phyloP scores from a whole-genome alignment of 805 yeast species.

The Ogataea neopini region DNA sequence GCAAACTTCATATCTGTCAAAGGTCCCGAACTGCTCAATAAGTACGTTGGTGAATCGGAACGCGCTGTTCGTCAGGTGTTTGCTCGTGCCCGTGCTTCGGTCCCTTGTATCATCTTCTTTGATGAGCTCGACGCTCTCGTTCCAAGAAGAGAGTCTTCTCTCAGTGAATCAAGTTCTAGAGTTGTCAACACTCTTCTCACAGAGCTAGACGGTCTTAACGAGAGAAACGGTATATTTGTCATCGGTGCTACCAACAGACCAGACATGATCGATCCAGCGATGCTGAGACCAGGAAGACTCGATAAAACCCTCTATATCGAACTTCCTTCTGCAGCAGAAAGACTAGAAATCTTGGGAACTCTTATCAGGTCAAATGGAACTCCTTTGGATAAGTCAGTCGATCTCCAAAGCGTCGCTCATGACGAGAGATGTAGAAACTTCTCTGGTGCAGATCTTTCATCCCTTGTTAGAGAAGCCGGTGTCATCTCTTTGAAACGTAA shows the following conservation, averaged over 20 bases:
- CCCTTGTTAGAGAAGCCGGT: constrained; percentile 92
- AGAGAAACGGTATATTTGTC: constrained; percentile 89
- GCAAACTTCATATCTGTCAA: constrained; percentile 95
- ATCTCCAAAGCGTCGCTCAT: constrained; percentile 60
- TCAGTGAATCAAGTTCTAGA: constrained; percentile 87
- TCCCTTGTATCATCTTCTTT: constrained; percentile 92
- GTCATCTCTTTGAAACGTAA: constrained; percentile 78
- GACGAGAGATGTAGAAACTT: constrained; percentile 85
- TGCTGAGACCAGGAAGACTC: constrained; percentile 94
- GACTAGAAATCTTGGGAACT: constrained; percentile 80
- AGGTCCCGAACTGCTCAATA: constrained; percentile 94
- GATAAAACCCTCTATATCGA: constrained; percentile 93
- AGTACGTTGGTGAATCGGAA: constrained; percentile 95
- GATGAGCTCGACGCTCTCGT: constrained; percentile 96
- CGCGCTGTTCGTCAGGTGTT: constrained; percentile 91
- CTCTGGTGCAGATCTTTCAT: constrained; percentile 95
- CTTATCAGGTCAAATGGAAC: constrained; percentile 70
- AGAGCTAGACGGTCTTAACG: constrained; percentile 92
- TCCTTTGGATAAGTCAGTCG: constrained; percentile 66
- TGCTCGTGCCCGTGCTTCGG: constrained; percentile 89
- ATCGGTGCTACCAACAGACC: constrained; percentile 97
- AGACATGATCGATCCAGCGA: constrained; percentile 97
- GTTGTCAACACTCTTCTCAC: constrained; percentile 94
- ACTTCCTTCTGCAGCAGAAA: constrained; percentile 75
- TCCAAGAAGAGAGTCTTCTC: constrained; percentile 86